These are phyloP conservation scores for Eimeria falciformis DNA, from an alignment of 169 alveolate genomes.

Conservation along the genomic window DNA sequence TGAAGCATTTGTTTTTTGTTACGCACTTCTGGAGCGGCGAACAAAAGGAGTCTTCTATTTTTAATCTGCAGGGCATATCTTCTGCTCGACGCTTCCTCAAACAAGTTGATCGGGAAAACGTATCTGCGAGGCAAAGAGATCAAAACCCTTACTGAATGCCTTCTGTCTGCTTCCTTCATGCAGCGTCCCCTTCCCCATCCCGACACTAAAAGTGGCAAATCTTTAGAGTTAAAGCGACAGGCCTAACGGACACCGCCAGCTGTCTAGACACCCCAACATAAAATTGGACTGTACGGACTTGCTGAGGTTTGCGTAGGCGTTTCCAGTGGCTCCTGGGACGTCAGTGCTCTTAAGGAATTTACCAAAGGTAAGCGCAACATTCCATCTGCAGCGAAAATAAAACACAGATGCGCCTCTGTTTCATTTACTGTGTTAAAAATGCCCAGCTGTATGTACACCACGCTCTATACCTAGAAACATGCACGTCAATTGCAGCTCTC, in stretches of 20 bases:
- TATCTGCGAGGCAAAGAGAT: conserved; percentile 43
- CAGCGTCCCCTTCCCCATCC: too few relatives aligned
- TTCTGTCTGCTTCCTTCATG: too few relatives aligned
- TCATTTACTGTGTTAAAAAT: too few relatives aligned
- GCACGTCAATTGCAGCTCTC: too few relatives aligned
- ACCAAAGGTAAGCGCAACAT: conserved; percentile 77
- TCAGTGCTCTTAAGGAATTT: conserved; percentile 68
- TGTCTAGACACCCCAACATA: too few relatives aligned
- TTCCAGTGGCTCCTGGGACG: background rate
- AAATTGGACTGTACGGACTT: conserved; percentile 36
- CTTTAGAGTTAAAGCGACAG: background rate
- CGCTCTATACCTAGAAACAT: too few relatives aligned
- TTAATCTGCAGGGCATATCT: conserved; percentile 48
- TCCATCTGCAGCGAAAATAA: conserved; percentile 65
- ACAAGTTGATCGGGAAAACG: conserved; percentile 78
- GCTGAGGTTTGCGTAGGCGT: conserved; percentile 72
- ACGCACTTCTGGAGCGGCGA: conserved; percentile 65
- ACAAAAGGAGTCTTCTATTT: conserved; percentile 27
- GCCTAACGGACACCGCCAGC: background rate
- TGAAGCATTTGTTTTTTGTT: too few relatives aligned
- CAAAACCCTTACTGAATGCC: background rate
- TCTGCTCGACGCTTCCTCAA: conserved; percentile 70
- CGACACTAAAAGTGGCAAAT: background rate
- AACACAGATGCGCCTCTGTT: too few relatives aligned
- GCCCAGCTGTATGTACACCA: too few relatives aligned